phyloP scores from a whole-genome alignment of 2,329 filamentous ascomycete genomes.

The Trichoderma aggressivum region DNA sequence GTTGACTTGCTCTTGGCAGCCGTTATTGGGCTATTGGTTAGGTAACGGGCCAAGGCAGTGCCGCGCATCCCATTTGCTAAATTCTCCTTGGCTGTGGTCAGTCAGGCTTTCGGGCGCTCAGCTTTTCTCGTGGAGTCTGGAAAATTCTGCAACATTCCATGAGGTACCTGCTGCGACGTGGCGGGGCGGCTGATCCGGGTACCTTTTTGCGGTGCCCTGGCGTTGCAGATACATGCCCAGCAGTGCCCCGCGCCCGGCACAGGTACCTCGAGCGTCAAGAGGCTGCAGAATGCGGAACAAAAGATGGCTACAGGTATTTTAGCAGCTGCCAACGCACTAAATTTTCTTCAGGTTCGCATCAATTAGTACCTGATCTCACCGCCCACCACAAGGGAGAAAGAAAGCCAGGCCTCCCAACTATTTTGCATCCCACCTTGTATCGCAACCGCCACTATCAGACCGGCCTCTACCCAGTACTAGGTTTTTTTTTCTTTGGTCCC shows the following conservation, averaged over 20 bases:
- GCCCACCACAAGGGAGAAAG: conserved; percentile 13
- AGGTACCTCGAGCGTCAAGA: background rate
- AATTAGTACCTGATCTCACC: conserved; percentile 19
- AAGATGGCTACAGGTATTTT: background rate
- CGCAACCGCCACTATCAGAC: conserved; percentile 9
- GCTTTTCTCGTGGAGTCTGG: conserved; percentile 22
- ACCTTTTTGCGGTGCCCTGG: background rate
- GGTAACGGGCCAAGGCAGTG: background rate
- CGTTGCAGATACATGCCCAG: conserved; percentile 7
- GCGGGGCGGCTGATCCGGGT: conserved; percentile 21
- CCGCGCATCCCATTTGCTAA: background rate
- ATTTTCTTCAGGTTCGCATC: conserved; percentile 13
- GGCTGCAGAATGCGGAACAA: background rate
- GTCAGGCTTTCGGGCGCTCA: background rate
- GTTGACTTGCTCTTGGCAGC: background rate
- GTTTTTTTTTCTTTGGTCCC: conserved; percentile 11
- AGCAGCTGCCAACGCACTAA: conserved; percentile 2
- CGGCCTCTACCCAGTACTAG: background rate
- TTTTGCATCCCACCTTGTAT: conserved; percentile 14
- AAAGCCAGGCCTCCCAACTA: conserved; percentile 3
- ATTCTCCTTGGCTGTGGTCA: background rate
- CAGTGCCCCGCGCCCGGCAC: conserved; percentile 8
- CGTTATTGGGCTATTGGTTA: background rate
- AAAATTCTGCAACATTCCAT: conserved; percentile 29
- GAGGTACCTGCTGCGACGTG: conserved; percentile 19